Base-by-base conservation (phyloP, 306 rosid genomes). In the Pyrus communis region DNA sequence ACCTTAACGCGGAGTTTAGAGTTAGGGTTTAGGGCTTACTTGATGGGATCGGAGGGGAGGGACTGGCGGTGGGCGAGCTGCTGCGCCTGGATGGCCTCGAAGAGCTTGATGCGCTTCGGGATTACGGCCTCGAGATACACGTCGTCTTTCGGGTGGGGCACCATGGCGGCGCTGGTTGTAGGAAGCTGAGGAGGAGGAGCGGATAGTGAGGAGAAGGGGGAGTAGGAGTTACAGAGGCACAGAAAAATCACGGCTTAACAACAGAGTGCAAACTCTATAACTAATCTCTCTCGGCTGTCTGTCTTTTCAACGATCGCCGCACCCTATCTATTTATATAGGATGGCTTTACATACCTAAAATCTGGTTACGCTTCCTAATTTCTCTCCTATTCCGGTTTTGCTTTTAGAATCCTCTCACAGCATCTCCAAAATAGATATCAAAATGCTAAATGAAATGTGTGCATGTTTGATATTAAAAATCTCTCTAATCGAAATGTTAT, bases 11-110 rank as follows among this genome's bases (percentile, higher is more conserved):
- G 23, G 18, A 27, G 22, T 18, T 9, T 31, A 66, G 30, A 6
- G 25, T 59, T 38, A 42, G n/a, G 30, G 68, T 31, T 30, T 33
- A 55, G 57, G 49, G 65, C 25, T 42, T 51, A 88, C 91, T 86
- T 88, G 81, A 94, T 94, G 51, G 92, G 97, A 83, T 89, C 95
- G 70, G 96, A 77, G 7, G 93, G 74, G 11, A 94, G 91, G 11
- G 93, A 86, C 35, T 75, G 85, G 17, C 79, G 93, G 8, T 70
- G 80, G 19, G 85, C 77, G 17, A 65, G 75, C 51, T 78, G 91
- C 67, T 89, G 83, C 2, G 87, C 75, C 70, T 85, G 85, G 67
- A 91, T 83, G 38, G 85, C 1, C 77, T 86, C 76, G 84, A 94
- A 94, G 77, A 94, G 67, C 40, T 80, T 35, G 79, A 90, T 68